Evolutionary conservation across 305 asterid genomes (phyloP).

Genomic region (Stenogyne calaminthoides): DNA sequence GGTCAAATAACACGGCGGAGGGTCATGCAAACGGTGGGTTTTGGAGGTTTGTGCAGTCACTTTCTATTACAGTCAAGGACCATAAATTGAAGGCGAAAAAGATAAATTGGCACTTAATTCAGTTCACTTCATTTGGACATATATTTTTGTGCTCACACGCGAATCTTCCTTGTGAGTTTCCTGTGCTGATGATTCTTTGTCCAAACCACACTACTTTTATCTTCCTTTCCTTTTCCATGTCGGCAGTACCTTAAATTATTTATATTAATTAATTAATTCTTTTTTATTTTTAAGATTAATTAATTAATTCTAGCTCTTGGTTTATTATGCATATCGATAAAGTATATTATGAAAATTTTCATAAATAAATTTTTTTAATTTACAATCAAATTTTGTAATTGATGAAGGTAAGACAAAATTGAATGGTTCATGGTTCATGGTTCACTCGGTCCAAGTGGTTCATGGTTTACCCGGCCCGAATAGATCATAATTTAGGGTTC

Average conservation of each 20-base stretch:
- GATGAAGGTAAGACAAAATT: too few species aligned
- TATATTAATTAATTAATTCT: too few species aligned
- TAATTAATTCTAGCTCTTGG: too few species aligned
- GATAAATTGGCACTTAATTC: neutral
- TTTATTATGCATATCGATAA: neutral
- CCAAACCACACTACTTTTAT: neutral
- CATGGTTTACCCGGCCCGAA: too few species aligned
- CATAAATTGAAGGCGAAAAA: neutral
- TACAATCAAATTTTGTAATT: too few species aligned
- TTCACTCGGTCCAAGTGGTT: too few species aligned
- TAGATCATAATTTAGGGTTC: too few species aligned
- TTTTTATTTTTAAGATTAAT: too few species aligned
- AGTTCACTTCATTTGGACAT: slow-evolving; percentile 40
- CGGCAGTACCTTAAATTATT: neutral
- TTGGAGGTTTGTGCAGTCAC: slow-evolving; percentile 32
- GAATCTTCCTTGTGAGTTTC: slow-evolving; percentile 23
- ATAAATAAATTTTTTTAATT: too few species aligned
- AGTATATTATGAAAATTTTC: too few species aligned
- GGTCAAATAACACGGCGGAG: slow-evolving; percentile 49
- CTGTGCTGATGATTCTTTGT: neutral
- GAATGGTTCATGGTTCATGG: too few species aligned
- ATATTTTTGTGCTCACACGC: neutral
- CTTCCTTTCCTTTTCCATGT: too few species aligned
- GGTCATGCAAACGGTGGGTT: slow-evolving; percentile 49
- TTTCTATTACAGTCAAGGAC: neutral